Evolutionary conservation across 73 alveolate genomes (phyloP).

Genomic region (Urostyla sp.): DNA sequence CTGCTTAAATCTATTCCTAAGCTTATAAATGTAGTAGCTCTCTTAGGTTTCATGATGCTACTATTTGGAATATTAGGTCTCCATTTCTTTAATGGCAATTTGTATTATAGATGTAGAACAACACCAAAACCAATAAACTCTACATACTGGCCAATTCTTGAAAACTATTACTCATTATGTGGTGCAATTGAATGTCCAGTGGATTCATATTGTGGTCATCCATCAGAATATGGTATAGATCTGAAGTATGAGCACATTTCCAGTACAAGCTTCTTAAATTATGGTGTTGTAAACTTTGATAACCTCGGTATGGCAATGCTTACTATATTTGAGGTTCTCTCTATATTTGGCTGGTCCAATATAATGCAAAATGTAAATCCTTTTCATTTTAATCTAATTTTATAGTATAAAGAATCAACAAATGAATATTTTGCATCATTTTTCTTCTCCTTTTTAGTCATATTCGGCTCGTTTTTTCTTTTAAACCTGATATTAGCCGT

Average conservation of each 20-base stretch:
- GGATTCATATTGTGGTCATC: constrained; percentile 50
- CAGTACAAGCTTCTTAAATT: not conserved
- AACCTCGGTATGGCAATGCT: constrained; percentile 40
- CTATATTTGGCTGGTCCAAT: constrained; percentile 45
- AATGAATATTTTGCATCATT: constrained; percentile 41
- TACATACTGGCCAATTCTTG: constrained; percentile 18
- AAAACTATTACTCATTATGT: not conserved
- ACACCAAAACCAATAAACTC: not conserved
- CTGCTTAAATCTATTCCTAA: constrained; percentile 55
- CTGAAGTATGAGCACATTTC: not conserved
- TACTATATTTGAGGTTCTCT: constrained; percentile 31
- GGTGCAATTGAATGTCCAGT: constrained; percentile 36
- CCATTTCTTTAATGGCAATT: constrained; percentile 43
- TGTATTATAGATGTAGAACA: constrained; percentile 38
- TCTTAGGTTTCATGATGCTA: constrained; percentile 43
- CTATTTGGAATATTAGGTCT: constrained; percentile 57
- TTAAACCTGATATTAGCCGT: constrained; percentile 77
- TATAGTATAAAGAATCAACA: not conserved
- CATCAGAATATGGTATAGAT: constrained; percentile 10
- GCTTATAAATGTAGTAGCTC: constrained; percentile 46
- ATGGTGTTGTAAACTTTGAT: constrained; percentile 45
- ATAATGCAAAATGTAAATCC: constrained; percentile 29
- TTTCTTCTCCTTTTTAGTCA: constrained; percentile 46
- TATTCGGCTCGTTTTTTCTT: constrained; percentile 70
- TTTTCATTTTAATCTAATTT: no score